phyloP scores from a whole-genome alignment of 805 yeast species.

The Hanseniaspora valbyensis region DNA sequence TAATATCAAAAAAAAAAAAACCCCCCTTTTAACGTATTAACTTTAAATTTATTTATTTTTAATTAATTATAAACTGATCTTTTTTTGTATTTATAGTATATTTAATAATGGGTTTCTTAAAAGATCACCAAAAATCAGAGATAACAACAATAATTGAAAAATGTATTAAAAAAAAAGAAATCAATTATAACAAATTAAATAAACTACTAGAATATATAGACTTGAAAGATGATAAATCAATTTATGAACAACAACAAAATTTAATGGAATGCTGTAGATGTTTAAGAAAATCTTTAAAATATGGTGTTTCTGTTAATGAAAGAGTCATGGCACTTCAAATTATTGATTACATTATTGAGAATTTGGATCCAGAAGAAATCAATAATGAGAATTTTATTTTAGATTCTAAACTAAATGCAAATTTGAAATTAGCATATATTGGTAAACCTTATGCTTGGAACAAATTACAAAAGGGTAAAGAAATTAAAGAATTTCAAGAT shows the following conservation, averaged over 20 bases:
- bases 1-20: too few relatives aligned
- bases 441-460: conserved; percentile 14
- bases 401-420: conserved; percentile 13
- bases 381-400: conserved; percentile 9
- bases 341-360: conserved; percentile 12
- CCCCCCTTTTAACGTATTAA: too few relatives aligned
- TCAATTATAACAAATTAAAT: conserved; percentile 6
- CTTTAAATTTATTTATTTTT: too few relatives aligned
- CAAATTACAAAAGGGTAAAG: conserved; percentile 2
- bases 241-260: conserved; percentile 24
- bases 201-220: conserved; percentile 18
- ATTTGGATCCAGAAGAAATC: conserved; percentile 10
- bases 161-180: conserved; percentile 34
- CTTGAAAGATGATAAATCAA: conserved; percentile 31
- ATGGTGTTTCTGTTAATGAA: conserved; percentile 40
- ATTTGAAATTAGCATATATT: conserved; percentile 8
- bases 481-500: conserved; percentile 8
- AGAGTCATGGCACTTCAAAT: conserved; percentile 10
- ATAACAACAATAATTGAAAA: conserved; percentile 55
- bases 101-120: conserved; percentile 48
- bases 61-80: too few relatives aligned
- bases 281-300: conserved; percentile 74
- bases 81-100: too few relatives aligned
- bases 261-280: conserved; percentile 81
- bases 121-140: conserved; percentile 57